Conservation (phyloP, 768 basidiomycete genomes). For the Lyophyllum semitale region DNA sequence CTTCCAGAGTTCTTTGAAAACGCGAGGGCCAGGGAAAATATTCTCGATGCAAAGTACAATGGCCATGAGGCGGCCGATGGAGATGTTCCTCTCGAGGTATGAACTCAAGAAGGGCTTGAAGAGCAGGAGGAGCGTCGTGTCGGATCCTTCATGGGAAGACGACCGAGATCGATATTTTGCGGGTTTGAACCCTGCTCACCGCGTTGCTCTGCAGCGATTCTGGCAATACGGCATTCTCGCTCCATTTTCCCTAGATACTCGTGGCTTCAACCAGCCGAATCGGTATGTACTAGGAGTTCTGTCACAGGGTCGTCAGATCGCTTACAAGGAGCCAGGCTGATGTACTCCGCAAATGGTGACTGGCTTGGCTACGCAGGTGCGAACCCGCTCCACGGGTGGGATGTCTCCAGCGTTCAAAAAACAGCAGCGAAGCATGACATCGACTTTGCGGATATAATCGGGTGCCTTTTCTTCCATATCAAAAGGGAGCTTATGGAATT, state of each 20-base stretch:
- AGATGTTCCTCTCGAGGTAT: slow-evolving; percentile 31
- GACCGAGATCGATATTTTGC: slow-evolving; percentile 41
- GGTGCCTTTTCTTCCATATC: slow-evolving; percentile 46
- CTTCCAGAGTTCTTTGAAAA: slow-evolving; percentile 34
- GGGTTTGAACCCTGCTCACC: slow-evolving; percentile 41
- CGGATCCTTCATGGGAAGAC: slow-evolving; percentile 39
- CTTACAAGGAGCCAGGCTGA: slow-evolving; percentile 29
- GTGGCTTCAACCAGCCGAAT: slow-evolving; percentile 38
- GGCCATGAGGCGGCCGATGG: slow-evolving; percentile 36
- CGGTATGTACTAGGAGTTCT: slow-evolving; percentile 31
- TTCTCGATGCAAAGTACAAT: slow-evolving; percentile 38
- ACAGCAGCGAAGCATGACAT: slow-evolving; percentile 36
- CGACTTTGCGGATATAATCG: slow-evolving; percentile 38
- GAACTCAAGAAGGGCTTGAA: slow-evolving; percentile 28
- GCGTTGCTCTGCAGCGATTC: slow-evolving; percentile 35
- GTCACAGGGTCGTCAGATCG: background rate
- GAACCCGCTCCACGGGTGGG: slow-evolving; percentile 53
- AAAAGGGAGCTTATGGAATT: slow-evolving; percentile 41
- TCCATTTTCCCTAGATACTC: slow-evolving; percentile 36
- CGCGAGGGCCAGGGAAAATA: slow-evolving; percentile 35
- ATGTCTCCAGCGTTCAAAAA: slow-evolving; percentile 39
- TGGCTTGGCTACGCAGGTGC: slow-evolving; percentile 43
- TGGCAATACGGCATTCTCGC: slow-evolving; percentile 41
- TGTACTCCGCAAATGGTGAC: slow-evolving; percentile 44
- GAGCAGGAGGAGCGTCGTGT: slow-evolving; percentile 30